Conservation (phyloP, 345 rosid species). For the Anastatica hierochuntica region DNA sequence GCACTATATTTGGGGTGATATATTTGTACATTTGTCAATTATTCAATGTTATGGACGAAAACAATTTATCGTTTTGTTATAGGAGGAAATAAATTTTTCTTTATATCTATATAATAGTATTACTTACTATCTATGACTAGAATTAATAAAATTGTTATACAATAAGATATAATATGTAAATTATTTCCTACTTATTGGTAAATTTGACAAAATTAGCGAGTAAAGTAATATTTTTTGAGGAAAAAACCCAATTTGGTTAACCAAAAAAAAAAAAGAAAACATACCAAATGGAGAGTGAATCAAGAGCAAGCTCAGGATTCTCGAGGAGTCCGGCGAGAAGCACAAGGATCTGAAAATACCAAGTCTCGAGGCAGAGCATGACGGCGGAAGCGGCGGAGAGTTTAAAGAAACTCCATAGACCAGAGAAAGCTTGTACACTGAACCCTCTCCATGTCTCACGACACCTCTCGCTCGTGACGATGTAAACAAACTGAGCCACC, state of each 20-base stretch:
- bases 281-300: slow-evolving; percentile 20
- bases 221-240: too few species aligned
- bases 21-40: too few species aligned
- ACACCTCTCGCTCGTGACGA: slow-evolving; percentile 32
- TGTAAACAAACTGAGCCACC: slow-evolving; percentile 35
- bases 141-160: background rate
- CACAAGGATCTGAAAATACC: slow-evolving; percentile 46
- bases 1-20: too few species aligned
- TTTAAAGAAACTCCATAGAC: slow-evolving; percentile 33
- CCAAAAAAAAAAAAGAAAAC: background rate
- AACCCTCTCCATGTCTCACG: slow-evolving; percentile 38
- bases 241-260: too few species aligned
- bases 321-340: slow-evolving; percentile 42
- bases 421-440: slow-evolving; percentile 31
- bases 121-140: background rate
- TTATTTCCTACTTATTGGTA: too few species aligned
- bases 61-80: background rate
- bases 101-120: background rate
- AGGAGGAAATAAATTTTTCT: background rate
- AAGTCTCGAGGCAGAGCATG: slow-evolving; percentile 45
- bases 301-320: slow-evolving; percentile 39
- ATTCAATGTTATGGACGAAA: background rate
- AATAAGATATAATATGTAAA: too few species aligned
- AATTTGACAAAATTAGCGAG: too few species aligned
- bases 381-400: slow-evolving; percentile 49